Conservation (phyloP, 2,329 filamentous ascomycete species). For the Botrytis byssoidea region DNA sequence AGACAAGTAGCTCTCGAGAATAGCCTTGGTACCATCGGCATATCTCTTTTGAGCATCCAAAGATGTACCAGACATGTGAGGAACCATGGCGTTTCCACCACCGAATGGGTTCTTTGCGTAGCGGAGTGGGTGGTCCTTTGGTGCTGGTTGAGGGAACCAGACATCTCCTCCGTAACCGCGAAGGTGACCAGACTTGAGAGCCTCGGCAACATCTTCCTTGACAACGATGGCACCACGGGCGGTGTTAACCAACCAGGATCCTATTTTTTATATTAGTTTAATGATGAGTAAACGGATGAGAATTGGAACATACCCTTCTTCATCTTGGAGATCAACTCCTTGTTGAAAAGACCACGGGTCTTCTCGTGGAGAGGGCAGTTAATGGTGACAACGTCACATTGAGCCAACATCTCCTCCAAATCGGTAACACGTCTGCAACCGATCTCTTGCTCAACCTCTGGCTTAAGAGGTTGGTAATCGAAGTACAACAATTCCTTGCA, state of each 20-base stretch:
- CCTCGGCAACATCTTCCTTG: conserved; percentile 96
- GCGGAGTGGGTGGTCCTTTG: conserved; percentile 87
- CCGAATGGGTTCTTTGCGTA: conserved; percentile 92
- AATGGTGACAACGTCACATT: conserved; percentile 98
- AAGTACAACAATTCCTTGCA: conserved; percentile 99
- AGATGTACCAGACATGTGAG: conserved; percentile 98
- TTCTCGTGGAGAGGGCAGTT: conserved; percentile 99
- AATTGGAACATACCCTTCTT: conserved; percentile 82
- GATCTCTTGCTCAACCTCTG: conserved; percentile 92
- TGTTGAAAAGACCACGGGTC: conserved; percentile 95
- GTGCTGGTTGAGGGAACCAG: conserved; percentile 93
- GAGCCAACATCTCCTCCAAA: conserved; percentile 89
- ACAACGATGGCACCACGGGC: conserved; percentile 98
- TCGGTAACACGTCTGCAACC: conserved; percentile 84
- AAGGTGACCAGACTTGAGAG: conserved; percentile 87
- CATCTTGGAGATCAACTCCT: conserved; percentile 98
- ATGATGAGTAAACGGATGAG: conserved; percentile 40
- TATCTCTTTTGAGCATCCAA: conserved; percentile 95
- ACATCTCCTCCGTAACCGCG: conserved; percentile 86
- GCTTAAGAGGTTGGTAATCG: conserved; percentile 91
- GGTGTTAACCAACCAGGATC: conserved; percentile 97
- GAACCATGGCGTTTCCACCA: conserved; percentile 97
- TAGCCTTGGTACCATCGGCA: conserved; percentile 81
- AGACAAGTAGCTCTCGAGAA: conserved; percentile 86
- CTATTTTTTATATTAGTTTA: conserved; percentile 42